Evolutionary conservation across 2,329 filamentous ascomycete species (phyloP).

Genomic region (Aspergillus candidus): DNA sequence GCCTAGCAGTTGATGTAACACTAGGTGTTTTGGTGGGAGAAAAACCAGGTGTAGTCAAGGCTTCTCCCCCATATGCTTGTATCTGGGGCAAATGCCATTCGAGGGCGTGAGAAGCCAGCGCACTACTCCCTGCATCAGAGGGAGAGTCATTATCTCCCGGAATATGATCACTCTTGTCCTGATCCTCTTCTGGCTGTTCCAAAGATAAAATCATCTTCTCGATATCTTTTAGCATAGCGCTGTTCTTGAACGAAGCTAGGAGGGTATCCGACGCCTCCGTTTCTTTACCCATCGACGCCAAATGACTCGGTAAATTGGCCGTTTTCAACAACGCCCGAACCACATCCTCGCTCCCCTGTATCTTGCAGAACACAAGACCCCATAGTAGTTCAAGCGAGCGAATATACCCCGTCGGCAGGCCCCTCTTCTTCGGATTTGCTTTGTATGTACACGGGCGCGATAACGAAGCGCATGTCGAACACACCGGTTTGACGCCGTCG

Average conservation of each 20-base stretch:
- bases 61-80: conserved; percentile 13
- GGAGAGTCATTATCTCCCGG: conserved; percentile 22
- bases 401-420: conserved; percentile 74
- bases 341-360: conserved; percentile 54
- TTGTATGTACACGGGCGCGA: conserved; percentile 65
- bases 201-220: conserved; percentile 52
- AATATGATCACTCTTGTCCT: conserved; percentile 22
- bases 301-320: conserved; percentile 33
- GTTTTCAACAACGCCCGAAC: conserved; percentile 51
- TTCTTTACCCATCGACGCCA: conserved; percentile 35
- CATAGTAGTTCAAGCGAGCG: conserved; percentile 64
- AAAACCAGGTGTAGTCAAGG: conserved; percentile 13
- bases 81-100: conserved; percentile 31
- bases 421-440: conserved; percentile 66
- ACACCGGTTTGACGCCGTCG: conserved; percentile 61
- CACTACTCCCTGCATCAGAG: conserved; percentile 26
- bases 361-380: conserved; percentile 59
- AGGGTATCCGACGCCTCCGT: conserved; percentile 50
- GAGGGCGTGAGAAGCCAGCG: conserved; percentile 26
- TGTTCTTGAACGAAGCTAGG: conserved; percentile 58
- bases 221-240: conserved; percentile 56
- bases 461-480: conserved; percentile 60
- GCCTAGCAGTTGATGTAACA: conserved; percentile 9
- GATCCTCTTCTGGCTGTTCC: conserved; percentile 35
- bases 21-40: conserved; percentile 24